These are phyloP conservation scores for Leptographium galeiforme DNA, from an alignment of 2,329 filamentous ascomycete species.

Conservation along the genomic window DNA sequence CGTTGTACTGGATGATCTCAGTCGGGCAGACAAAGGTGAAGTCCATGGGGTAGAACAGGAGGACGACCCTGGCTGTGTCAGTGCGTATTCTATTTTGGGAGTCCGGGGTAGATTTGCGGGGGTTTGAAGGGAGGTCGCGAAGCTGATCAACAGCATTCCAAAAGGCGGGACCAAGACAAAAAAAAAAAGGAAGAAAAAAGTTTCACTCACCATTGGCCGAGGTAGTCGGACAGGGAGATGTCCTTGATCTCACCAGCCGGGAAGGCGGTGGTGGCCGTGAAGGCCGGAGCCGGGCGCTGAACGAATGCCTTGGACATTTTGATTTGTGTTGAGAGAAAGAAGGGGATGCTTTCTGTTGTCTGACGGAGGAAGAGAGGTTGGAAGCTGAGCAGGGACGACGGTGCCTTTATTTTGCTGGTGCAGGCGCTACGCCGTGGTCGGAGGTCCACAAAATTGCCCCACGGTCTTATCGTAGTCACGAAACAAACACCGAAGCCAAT, in stretches of 20 bases:
- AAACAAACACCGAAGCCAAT: slow-evolving; percentile 1
- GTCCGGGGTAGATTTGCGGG: not conserved
- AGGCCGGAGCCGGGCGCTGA: slow-evolving; percentile 33
- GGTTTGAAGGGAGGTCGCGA: not conserved
- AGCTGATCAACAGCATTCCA: no score
- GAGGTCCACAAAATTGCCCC: not conserved
- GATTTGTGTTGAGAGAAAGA: not conserved
- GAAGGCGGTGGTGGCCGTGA: slow-evolving; percentile 36
- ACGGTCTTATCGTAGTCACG: not conserved
- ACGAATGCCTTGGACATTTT: slow-evolving; percentile 32
- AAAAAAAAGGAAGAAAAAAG: not conserved
- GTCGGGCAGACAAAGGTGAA: slow-evolving; percentile 57
- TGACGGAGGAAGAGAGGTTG: not conserved
- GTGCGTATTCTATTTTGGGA: not conserved
- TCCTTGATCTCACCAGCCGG: slow-evolving; percentile 34
- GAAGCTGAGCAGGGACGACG: not conserved
- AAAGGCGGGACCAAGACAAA: not conserved
- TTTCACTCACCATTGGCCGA: slow-evolving; percentile 29
- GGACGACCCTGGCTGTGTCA: slow-evolving; percentile 36
- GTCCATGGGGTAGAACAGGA: slow-evolving; percentile 54
- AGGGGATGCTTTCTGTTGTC: not conserved
- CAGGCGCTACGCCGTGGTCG: not conserved
- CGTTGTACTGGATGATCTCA: slow-evolving; percentile 52
- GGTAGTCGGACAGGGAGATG: slow-evolving; percentile 28
- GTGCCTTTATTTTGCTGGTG: not conserved